Evolutionary conservation across 2,329 filamentous ascomycete species (phyloP).

Genomic region (Simplicillium aogashimaense): DNA sequence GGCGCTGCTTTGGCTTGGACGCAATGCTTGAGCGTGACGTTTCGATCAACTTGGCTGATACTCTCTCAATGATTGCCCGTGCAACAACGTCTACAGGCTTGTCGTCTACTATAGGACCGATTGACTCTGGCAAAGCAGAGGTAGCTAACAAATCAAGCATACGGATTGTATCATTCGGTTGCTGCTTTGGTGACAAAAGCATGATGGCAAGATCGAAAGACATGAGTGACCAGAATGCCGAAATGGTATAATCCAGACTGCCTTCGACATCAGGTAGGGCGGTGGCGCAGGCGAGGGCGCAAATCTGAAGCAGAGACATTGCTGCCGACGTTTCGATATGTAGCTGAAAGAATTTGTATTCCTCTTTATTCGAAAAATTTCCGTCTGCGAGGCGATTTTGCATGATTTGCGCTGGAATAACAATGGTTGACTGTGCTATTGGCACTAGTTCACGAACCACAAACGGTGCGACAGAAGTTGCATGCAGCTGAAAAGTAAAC

Average conservation of each 20-base stretch:
- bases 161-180: constrained; percentile 48
- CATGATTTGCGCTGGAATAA: constrained; percentile 46
- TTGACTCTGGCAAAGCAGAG: constrained; percentile 50
- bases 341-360: constrained; percentile 27
- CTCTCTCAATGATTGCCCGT: constrained; percentile 45
- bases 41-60: constrained; percentile 54
- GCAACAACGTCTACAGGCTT: constrained; percentile 33
- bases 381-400: constrained; percentile 38
- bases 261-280: constrained; percentile 19
- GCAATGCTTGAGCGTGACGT: constrained; percentile 29
- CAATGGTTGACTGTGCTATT: constrained; percentile 48
- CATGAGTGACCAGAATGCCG: constrained; percentile 57
- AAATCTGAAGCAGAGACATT: constrained; percentile 55
- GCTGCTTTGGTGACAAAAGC: constrained; percentile 58
- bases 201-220: constrained; percentile 57
- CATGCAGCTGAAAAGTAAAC: constrained; percentile 54
- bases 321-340: constrained; percentile 55
- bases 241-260: constrained; percentile 18
- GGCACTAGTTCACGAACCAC: constrained; percentile 49
- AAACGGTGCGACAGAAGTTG: constrained; percentile 45
- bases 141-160: constrained; percentile 59
- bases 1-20: constrained; percentile 24
- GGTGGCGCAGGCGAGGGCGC: constrained; percentile 50
- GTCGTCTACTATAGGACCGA: constrained; percentile 52
- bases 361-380: constrained; percentile 32